Base-by-base conservation (phyloP, 31 red algal species). In the Bonnemaisonia californica region DNA sequence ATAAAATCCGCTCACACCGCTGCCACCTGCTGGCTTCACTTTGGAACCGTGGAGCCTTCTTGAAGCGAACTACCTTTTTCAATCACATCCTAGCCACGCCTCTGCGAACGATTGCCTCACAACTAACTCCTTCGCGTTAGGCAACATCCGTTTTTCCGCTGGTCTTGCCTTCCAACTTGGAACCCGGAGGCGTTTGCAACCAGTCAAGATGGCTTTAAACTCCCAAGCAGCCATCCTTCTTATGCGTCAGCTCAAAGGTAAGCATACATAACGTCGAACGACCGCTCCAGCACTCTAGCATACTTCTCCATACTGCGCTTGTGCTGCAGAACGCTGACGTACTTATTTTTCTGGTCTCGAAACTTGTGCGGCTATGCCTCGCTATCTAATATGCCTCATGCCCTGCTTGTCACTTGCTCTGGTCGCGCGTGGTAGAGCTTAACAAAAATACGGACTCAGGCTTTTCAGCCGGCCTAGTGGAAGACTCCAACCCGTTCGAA, bases 401-500 rank as follows among this genome's bases (percentile, higher is more conserved):
- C 26, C 9, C 61, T 64, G 18, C 29, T 64, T 9, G 9, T 27
- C 21, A 26, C 21, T 27, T 64, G 48, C 21, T 54, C 21, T 21
- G 11, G 12, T 21, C 12, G 48, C 48, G 8, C 27, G 57, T 41
- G 11, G 38, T 58, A 93, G 97, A 99, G 65, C 83, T 99, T 8
- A 95, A 99, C 76, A 99, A 95, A 81, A 93, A 93, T 63, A 85
- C 87, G 42, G 91, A 91, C 35, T 92, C 86, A 21, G 93, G 93
- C 5, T 99, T 99, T 84, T 95, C 92, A 13, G 97, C 97, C 13
- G 97, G 97, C 21, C 90, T 99, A 16, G 93, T 95, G 21, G 92
- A 95, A 28, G 97, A 99, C 26, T 85, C 83, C n/a, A 95, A 99
- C 67, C 97, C 92, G 41, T 99, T 99, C 80, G 92, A 95, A 22